Conservation (phyloP, 768 basidiomycete species). For the Suillus plorans region DNA sequence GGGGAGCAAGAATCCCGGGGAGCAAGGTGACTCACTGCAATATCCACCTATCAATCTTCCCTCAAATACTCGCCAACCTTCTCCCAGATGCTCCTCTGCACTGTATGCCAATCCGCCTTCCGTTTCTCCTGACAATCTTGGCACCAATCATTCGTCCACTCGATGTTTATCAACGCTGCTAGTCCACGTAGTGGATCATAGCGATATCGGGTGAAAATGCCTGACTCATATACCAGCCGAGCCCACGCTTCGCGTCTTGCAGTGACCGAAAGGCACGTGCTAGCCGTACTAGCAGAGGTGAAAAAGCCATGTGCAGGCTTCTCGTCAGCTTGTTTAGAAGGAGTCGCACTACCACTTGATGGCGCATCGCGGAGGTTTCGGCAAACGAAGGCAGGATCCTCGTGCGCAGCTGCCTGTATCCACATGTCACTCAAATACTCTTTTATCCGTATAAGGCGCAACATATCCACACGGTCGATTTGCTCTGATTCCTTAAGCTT, state of each 20-base stretch:
- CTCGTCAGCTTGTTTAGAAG: background rate
- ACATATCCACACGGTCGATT: background rate
- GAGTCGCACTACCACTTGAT: background rate
- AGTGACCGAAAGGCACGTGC: background rate
- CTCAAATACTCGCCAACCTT: background rate
- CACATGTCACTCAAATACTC: slow-evolving; percentile 5
- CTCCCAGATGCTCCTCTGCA: background rate
- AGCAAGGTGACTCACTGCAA: background rate
- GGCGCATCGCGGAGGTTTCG: background rate
- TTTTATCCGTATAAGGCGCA: background rate
- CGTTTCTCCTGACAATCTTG: slow-evolving; percentile 29
- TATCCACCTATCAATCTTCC: background rate
- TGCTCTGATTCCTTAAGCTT: background rate
- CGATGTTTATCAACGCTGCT: slow-evolving; percentile 27
- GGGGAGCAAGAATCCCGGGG: background rate
- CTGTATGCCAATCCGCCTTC: background rate
- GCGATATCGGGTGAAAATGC: slow-evolving; percentile 27
- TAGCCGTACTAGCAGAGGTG: slow-evolving; percentile 14
- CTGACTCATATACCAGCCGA: slow-evolving; percentile 17
- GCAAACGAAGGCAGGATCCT: background rate
- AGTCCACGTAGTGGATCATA: slow-evolving; percentile 38
- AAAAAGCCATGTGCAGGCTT: slow-evolving; percentile 4
- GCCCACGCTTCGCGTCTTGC: slow-evolving; percentile 9
- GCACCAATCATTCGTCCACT: slow-evolving; percentile 32
- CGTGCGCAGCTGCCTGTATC: background rate